phyloP scores from a whole-genome alignment of 345 rosid species.

The Limnanthes douglasii region DNA sequence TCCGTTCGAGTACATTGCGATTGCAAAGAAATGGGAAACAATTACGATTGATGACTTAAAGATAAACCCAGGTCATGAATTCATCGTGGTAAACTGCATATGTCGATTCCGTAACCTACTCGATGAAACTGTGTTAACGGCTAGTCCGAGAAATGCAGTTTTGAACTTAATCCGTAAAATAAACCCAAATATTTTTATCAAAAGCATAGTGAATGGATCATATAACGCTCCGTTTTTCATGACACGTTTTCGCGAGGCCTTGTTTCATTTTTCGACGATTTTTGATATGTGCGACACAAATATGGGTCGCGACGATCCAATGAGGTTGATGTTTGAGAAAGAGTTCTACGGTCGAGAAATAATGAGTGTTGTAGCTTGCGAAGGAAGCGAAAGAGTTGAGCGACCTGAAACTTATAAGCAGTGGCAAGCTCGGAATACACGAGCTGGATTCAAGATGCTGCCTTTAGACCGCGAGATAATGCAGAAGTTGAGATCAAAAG shows the following conservation, averaged over 20 bases:
- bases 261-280: slow-evolving; percentile 56
- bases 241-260: slow-evolving; percentile 62
- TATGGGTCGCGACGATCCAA: slow-evolving; percentile 22
- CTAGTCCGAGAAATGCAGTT: slow-evolving; percentile 48
- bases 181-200: slow-evolving; percentile 42
- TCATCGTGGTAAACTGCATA: slow-evolving; percentile 44
- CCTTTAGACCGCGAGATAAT: slow-evolving; percentile 27
- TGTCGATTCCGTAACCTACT: slow-evolving; percentile 45
- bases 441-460: slow-evolving; percentile 61
- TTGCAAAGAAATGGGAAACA: slow-evolving; percentile 67
- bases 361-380: slow-evolving; percentile 57
- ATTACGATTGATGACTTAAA: slow-evolving; percentile 47
- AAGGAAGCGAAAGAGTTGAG: slow-evolving; percentile 62
- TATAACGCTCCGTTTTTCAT: slow-evolving; percentile 60
- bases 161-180: slow-evolving; percentile 38
- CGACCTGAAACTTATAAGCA: slow-evolving; percentile 82
- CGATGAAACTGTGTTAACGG: slow-evolving; percentile 42
- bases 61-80: slow-evolving; percentile 24
- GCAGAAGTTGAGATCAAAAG: slow-evolving; percentile 24
- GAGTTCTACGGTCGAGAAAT: slow-evolving; percentile 52
- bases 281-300: slow-evolving; percentile 47
- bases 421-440: slow-evolving; percentile 40
- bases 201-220: slow-evolving; percentile 30
- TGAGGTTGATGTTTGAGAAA: slow-evolving; percentile 48
- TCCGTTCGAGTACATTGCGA: slow-evolving; percentile 63